Conservation (phyloP, 805 yeast genomes). For the Wickerhamomyces hampshirensis region DNA sequence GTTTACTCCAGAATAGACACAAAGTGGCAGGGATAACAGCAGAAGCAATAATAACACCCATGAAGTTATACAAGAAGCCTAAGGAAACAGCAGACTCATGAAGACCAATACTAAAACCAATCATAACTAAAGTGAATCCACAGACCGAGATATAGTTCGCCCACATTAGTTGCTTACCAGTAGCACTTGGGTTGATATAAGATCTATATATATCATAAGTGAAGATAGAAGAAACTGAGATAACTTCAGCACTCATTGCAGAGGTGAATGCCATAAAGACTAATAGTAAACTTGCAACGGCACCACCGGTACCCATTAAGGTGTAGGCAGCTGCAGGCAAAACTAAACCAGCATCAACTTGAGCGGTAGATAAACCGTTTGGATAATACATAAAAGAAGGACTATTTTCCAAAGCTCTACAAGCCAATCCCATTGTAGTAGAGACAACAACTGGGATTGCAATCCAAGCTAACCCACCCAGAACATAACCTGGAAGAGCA, state of each 20-base stretch:
- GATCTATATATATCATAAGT: slow-evolving; percentile 83
- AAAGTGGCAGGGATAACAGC: slow-evolving; percentile 77
- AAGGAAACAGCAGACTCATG: slow-evolving; percentile 77
- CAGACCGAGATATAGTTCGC: slow-evolving; percentile 21
- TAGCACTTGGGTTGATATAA: slow-evolving; percentile 74
- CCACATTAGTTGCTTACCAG: slow-evolving; percentile 64
- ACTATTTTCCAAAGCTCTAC: slow-evolving; percentile 62
- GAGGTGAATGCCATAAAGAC: slow-evolving; percentile 92
- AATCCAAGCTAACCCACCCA: slow-evolving; percentile 90
- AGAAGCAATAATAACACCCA: slow-evolving; percentile 86
- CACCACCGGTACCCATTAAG: slow-evolving; percentile 82
- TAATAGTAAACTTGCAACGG: slow-evolving; percentile 72
- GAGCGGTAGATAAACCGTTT: slow-evolving; percentile 53
- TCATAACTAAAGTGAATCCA: slow-evolving; percentile 54
- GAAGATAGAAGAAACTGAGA: slow-evolving; percentile 79
- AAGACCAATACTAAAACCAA: slow-evolving; percentile 79
- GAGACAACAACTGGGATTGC: slow-evolving; percentile 83
- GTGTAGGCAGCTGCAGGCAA: slow-evolving; percentile 70
- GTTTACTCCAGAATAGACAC: slow-evolving; percentile 58
- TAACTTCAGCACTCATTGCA: slow-evolving; percentile 87
- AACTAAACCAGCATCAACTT: slow-evolving; percentile 78
- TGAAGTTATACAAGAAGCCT: slow-evolving; percentile 83
- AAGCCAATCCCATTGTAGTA: slow-evolving; percentile 84
- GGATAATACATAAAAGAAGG: slow-evolving; percentile 83
- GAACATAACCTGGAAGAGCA: slow-evolving; percentile 80